Evolutionary conservation across 139 green algal species (phyloP), one percentile per base, ranked within the genome.

Genomic region (Axilococcus clingmanii): DNA sequence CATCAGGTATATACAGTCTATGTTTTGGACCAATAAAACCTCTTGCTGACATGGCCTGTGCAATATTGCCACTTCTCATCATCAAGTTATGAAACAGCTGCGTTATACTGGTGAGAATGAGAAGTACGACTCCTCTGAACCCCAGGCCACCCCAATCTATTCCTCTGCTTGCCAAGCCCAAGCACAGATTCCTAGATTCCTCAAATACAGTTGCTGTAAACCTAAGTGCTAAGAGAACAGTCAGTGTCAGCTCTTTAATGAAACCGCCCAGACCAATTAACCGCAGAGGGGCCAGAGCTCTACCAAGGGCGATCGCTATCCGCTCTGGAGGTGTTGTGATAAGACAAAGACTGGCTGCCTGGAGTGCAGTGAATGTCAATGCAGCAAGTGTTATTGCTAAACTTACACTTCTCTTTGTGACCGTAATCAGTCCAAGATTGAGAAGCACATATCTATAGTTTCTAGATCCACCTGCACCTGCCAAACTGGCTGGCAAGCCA

Each of bases 181-280:
- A n/a, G 47, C 36, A 52, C n/a, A 71, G 55, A 38, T 65, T 61
- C 22, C 63, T 48, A 7, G 30, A 32, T 41, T 71, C 63, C 27
- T 71, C 63, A 61, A 71, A 71, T 22, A 61, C 63, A 40, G 50
- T 71, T 5, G 54, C 48, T 37, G 66, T 60, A 29, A 71, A 71
- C 20, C 63, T 47, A 23, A 71, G 55, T 20, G 63, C 54, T 33
- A 71, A 40, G 29, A 71, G 55, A 27, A 61, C 27, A 28, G 54
- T 71, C 5, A 71, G 47, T 22, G 59, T 41, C n/a, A 71, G 37
- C 40, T 65, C 52, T 4, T 48, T 22, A 1, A 66, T 48, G 4
- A 55, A 55, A 30, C 66, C 4, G 31, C 63, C 45, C 22, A 71
- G 30, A n/a, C n/a, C n/a, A n/a, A n/a, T n/a, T 30, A 59, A 20